Conservation (phyloP, 257 asterid genomes). For the Verbascum thapsus region DNA sequence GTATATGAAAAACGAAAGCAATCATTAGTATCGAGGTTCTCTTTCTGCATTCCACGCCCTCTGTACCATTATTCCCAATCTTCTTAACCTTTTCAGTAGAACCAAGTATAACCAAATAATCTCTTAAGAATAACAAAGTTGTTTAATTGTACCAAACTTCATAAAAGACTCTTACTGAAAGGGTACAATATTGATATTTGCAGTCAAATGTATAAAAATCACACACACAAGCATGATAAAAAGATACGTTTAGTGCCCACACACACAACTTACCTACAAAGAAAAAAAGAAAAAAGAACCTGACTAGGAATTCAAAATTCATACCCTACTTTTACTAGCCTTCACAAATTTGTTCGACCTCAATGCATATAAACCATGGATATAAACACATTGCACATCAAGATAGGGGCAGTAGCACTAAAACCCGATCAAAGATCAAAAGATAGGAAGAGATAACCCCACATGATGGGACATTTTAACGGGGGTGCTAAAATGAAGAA, state of each 20-base stretch:
- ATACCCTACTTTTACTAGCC: background rate
- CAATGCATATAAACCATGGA: background rate
- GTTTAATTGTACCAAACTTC: background rate
- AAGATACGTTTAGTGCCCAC: too few relatives aligned
- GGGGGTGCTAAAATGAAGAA: background rate
- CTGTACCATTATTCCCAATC: conserved; percentile 4
- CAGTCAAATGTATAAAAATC: background rate
- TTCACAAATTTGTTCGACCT: background rate
- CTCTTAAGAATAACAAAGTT: background rate
- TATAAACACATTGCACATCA: too few relatives aligned
- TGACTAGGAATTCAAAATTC: background rate
- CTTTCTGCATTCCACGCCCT: background rate
- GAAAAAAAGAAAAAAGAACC: background rate
- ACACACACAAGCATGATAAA: background rate
- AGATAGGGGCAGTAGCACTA: too few relatives aligned
- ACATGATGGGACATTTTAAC: background rate
- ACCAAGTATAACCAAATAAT: background rate
- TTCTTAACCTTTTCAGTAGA: conserved; percentile 2
- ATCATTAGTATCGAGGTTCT: background rate
- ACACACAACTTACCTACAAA: too few relatives aligned
- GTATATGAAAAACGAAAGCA: background rate
- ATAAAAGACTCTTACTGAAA: background rate
- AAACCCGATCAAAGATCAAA: too few relatives aligned
- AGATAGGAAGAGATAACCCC: background rate
- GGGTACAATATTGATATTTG: background rate